Evolutionary conservation across 257 asterid genomes (phyloP), one percentile per base, ranked within the genome.

Genomic region (Capsicum rhomboideum): DNA sequence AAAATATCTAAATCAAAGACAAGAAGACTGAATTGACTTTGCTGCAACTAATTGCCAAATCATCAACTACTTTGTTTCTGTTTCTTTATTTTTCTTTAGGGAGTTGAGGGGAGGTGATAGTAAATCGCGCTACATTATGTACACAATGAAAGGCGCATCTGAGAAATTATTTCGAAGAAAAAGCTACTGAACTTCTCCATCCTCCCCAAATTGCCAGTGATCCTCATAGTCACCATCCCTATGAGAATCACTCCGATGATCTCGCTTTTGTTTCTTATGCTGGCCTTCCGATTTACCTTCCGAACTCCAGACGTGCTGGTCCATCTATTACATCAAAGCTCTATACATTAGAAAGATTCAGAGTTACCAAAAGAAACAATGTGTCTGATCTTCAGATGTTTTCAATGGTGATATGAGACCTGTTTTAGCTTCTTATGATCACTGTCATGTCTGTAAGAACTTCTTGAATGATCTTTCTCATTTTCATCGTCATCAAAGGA

Each of bases 401-500:
- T 54, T 63, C 56, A 37, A 79, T 44, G 50, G 52, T 20, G 49
- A 61, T 55, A 29, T 42, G 46, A 55, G 85, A 91, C 97, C 93
- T 88, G 92, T 88, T 93, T 95, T 10, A 86, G 54, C 86, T 85
- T 92, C 85, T 93, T 94, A 86, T 87, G 89, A 44, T 93, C 97
- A 8, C 71, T 64, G 21, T 87, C 84, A 61, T 72, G 92, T 84
- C 95, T 91, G 85, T 85, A 92, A 74, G 93, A 87, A 52, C 86
- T 82, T 86, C 91, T 91, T 11, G 94, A 84, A 74, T 89, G 87
- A 79, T 90, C 94, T 68, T 88, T 93, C 69, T 92, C 97, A 2
- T 86, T 88, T n/a, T 86, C 94, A 72, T 90, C 91, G 58, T 86
- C 92, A 11, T 88, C 94, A 49, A 53, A 49, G 63, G 96, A 88